These are phyloP conservation scores for Knoxia roxburghii DNA, from an alignment of 257 asterid species.

Conservation along the genomic window DNA sequence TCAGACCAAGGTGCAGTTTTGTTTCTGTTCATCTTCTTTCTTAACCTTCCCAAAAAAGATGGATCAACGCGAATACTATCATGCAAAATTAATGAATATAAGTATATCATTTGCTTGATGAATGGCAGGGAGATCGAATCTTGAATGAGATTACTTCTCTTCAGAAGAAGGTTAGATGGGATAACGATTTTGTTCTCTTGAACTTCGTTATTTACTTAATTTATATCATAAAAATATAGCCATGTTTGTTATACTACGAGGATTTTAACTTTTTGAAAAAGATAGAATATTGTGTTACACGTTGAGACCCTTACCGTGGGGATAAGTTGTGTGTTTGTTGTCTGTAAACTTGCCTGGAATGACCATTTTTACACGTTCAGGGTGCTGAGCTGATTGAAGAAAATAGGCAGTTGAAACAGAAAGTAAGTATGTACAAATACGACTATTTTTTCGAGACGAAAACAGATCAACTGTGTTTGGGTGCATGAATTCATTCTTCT, in stretches of 20 bases:
- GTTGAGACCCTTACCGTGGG: no score
- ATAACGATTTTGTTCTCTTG: background rate
- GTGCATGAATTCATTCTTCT: no score
- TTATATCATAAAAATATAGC: no score
- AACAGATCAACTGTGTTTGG: no score
- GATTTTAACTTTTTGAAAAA: no score
- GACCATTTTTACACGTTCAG: slow-evolving; percentile 12
- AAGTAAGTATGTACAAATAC: slow-evolving; percentile 11
- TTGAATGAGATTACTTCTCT: slow-evolving; percentile 29
- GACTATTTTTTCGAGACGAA: no score
- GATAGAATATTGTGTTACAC: no score
- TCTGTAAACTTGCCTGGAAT: background rate
- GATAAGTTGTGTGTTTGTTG: background rate
- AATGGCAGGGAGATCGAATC: slow-evolving; percentile 24
- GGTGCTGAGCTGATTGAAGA: slow-evolving; percentile 31
- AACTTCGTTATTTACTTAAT: background rate
- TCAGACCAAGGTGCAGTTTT: slow-evolving; percentile 25
- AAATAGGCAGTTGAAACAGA: slow-evolving; percentile 28
- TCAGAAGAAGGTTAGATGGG: slow-evolving; percentile 28
- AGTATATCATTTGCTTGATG: background rate
- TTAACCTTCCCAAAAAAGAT: background rate
- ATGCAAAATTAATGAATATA: no score
- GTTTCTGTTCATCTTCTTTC: background rate
- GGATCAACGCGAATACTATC: no score
- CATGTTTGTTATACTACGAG: no score